Base-by-base conservation (phyloP, 2,329 filamentous ascomycete species). In the Fusarium beomiforme region DNA sequence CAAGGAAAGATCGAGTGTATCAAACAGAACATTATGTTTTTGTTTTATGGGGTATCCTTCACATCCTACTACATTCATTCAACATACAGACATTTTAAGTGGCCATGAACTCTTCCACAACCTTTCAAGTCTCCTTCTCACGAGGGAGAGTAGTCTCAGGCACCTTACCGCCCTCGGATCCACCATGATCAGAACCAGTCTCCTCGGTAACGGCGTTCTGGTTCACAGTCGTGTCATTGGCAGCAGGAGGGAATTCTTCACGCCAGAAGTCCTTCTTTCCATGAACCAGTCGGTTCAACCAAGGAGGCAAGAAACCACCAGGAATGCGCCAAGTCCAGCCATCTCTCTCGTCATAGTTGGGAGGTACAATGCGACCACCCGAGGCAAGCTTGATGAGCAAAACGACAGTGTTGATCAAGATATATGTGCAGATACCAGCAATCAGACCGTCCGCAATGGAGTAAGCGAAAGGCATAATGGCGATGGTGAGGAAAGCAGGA, bases 381-480 rank as follows among this genome's bases (percentile, higher is more conserved):
- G 89, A 91, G 6, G 82, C 81, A 78, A 89, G 86, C 79, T 92
- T 90, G 72, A 97, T 81, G 50, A 92, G 62, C 88, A 88, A 95
- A 16, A 93, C 90, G 16, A 86, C 77, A 1, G 85, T 88, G 81
- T 97, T 97, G 81, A 97, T 87, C 70, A 92, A 78, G 46, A 91
- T 91, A 81, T 97, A 97, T 41, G 89, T 89, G 76, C 91, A 85
- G 75, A 97, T 92, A 56, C 93, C 93, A 3, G 88, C 92, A 74
- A 97, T 97, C 19, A 97, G 85, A 50, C 94, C 94, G 77, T 97
- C 93, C 16, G 94, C 93, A 76, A 97, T 96, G 42, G 90, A 93
- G 84, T 96, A 97, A 3, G 92, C 94, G 82, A 97, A 96, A 0
- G 94, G 93, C 94, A 97, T 97, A 67, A 95, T 83, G 62, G 91